Percentiles rank a stretch among this genome's conserved stretches.
phyloP scores from a whole-genome alignment of 257 asterid species.

The Datura wrightii region DNA sequence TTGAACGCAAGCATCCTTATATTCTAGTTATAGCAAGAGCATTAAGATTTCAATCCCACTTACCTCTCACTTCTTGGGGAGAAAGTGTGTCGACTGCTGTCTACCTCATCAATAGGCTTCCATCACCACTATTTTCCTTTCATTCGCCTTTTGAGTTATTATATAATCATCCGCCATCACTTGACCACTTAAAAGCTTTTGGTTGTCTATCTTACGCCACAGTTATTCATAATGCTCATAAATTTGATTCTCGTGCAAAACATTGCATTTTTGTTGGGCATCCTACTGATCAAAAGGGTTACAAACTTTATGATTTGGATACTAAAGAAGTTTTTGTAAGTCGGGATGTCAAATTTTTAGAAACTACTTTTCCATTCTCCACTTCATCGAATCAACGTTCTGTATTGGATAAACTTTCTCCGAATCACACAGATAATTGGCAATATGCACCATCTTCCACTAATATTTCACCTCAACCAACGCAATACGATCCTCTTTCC shows the following conservation, averaged over 20 bases:
- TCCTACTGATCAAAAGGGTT: neutral
- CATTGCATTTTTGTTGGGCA: conserved; percentile 25
- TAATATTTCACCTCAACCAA: neutral
- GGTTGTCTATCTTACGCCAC: conserved; percentile 33
- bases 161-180: neutral
- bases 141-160: conserved; percentile 21
- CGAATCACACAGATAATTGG: neutral
- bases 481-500: neutral
- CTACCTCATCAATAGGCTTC: neutral
- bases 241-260: conserved; percentile 25
- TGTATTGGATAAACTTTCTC: neutral
- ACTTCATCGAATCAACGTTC: neutral
- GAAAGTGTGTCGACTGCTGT: neutral
- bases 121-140: neutral
- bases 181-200: conserved; percentile 10
- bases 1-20: neutral
- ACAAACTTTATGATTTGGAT: neutral
- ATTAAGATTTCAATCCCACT: neutral
- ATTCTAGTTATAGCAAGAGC: neutral
- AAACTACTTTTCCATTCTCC: neutral
- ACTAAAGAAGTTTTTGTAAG: neutral
- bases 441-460: neutral
- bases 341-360: neutral
- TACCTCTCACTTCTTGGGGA: neutral
- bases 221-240: conserved; percentile 14